Conservation (phyloP, 148 eudicot genomes). For the Heliamphora exappendiculata region DNA sequence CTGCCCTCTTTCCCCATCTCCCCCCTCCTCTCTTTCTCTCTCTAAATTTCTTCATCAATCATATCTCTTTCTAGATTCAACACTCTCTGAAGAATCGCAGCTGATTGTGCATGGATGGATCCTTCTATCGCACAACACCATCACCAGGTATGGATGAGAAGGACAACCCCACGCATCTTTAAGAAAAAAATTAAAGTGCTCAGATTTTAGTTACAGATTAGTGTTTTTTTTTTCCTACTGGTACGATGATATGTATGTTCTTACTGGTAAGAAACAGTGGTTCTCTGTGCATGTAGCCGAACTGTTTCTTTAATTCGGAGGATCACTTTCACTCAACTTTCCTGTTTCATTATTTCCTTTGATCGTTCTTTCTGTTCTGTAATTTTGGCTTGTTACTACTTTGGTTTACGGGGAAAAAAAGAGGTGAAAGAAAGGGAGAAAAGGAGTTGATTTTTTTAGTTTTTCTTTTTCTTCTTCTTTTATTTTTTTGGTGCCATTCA, state of each 20-base stretch:
- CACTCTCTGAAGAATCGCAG: neutral
- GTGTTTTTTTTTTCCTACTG: neutral
- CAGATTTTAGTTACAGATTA: neutral
- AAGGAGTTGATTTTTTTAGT: neutral
- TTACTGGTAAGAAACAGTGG: no score
- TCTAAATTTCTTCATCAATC: neutral
- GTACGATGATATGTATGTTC: no score
- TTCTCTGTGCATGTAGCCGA: no score
- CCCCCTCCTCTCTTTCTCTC: neutral
- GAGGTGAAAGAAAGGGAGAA: slow-evolving; percentile 7
- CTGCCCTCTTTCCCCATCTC: neutral
- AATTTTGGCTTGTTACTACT: neutral
- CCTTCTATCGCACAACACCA: slow-evolving; percentile 29
- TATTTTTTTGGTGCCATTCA: neutral
- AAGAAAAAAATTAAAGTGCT: neutral
- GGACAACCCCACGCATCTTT: neutral
- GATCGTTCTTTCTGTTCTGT: neutral
- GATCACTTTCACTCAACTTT: neutral
- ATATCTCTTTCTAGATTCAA: neutral
- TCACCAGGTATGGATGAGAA: slow-evolving; percentile 24
- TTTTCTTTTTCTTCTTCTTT: neutral
- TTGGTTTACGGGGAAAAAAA: neutral
- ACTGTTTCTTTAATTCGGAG: neutral
- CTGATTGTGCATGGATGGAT: slow-evolving; percentile 32
- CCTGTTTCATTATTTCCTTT: neutral